Evolutionary conservation across 1,284 basidiomycete species (phyloP).

Genomic region (Fomitopsis betulina): DNA sequence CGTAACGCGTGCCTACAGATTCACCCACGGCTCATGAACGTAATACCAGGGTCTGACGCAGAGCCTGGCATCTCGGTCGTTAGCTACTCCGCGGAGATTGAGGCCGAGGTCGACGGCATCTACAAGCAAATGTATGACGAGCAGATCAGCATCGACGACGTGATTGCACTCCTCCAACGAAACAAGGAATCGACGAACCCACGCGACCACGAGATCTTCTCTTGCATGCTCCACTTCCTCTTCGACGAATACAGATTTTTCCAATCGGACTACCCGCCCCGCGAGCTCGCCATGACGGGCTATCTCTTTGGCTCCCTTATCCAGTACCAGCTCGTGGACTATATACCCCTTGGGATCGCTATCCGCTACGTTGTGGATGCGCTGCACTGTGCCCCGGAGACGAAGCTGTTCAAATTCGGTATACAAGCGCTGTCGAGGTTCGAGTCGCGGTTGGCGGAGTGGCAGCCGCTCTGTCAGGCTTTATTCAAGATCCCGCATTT

Average conservation of each 20-base stretch:
- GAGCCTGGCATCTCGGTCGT: constrained; percentile 93
- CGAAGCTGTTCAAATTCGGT: constrained; percentile 95
- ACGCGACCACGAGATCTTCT: constrained; percentile 94
- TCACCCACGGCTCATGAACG: constrained; percentile 94
- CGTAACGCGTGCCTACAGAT: constrained; percentile 94
- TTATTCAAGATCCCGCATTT: constrained; percentile 87
- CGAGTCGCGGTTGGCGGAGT: constrained; percentile 85
- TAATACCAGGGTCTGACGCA: constrained; percentile 83
- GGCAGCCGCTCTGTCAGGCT: constrained; percentile 91
- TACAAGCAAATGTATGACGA: constrained; percentile 99
- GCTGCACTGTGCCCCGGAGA: constrained; percentile 83
- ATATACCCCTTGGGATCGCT: constrained; percentile 94
- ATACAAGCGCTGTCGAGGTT: constrained; percentile 89
- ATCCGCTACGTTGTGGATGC: constrained; percentile 97
- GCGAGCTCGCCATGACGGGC: constrained; percentile 94
- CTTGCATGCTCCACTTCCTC: constrained; percentile 98
- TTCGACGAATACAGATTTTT: constrained; percentile 99
- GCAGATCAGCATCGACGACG: constrained; percentile 90
- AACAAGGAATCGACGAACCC: constrained; percentile 81
- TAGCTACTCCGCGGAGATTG: constrained; percentile 85
- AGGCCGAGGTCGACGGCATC: constrained; percentile 90
- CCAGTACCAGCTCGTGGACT: constrained; percentile 90
- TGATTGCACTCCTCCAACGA: constrained; percentile 83
- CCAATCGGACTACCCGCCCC: constrained; percentile 91
- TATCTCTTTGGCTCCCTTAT: constrained; percentile 97